Base-by-base conservation (phyloP, 768 basidiomycete species). In the Dioszegia hungarica region DNA sequence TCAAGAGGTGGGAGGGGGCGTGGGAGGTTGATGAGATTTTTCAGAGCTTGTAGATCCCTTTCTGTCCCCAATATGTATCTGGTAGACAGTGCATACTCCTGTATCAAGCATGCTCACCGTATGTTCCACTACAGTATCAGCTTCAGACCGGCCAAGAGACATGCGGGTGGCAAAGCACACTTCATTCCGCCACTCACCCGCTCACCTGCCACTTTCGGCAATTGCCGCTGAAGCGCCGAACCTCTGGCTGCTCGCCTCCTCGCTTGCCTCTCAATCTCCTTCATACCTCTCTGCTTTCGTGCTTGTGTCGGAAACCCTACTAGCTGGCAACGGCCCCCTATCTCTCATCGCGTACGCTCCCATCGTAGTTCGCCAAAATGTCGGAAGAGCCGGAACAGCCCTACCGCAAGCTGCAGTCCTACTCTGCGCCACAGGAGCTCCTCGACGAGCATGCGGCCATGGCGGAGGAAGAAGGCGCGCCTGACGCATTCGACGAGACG, bases 391-490 rank as follows among this genome's bases (percentile, higher is more conserved):
- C 15, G n/a, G 47, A 56, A 28, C 59, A 63, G 48, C 47, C 67
- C 15, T 69, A 69, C 50, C 46, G 40, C 36, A 57, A 37, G 22
- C 64, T 92, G 61, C 89, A 92, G 82, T 89, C 89, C 50, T 94
- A 86, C 77, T 91, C 92, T 60, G 94, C 82, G 40, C 90, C 92
- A 12, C 93, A 89, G 79, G 92, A 98, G 57, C 81, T 98, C 50
- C 82, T 98, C 37, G 83, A 90, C 75, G 95, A 98, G 78, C 95
- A 98, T 63, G 87, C 86, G 27, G 86, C 91, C 55, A 83, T 93
- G 74, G 91, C 90, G 15, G 93, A 97, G 68, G 90, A 92, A 72
- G 94, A 97, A 70, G 82, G 93, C 77, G 77, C 88, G 25, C 67
- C 68, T 17, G 78, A 78, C 58, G 74, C 71, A 8, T 78, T 79